phyloP scores from a whole-genome alignment of 73 alveolate species.

The Durusdinium trenchii region DNA sequence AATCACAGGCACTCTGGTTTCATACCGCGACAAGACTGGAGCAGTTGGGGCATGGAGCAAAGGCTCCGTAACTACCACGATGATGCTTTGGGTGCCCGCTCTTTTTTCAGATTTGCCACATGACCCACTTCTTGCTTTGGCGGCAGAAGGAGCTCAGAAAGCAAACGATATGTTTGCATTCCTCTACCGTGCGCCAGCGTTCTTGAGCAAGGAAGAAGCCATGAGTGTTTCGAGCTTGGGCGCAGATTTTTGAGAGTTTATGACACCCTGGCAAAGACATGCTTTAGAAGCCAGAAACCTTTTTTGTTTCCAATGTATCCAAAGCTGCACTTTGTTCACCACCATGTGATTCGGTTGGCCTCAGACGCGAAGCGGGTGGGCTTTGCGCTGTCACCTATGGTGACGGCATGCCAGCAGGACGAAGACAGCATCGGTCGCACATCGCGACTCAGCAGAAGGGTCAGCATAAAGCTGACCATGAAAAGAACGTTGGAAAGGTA shows the following conservation, averaged over 20 bases:
- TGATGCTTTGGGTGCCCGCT: neutral
- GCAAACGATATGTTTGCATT: neutral
- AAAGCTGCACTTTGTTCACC: neutral
- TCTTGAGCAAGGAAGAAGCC: neutral
- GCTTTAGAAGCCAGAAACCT: neutral
- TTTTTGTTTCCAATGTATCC: neutral
- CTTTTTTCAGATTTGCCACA: neutral
- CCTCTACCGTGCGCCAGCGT: neutral
- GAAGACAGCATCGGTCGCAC: neutral
- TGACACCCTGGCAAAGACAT: neutral
- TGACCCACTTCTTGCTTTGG: neutral
- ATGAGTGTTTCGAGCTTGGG: neutral
- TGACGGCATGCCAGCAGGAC: neutral
- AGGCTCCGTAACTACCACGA: constrained; percentile 2
- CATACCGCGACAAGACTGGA: neutral
- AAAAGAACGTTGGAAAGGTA: neutral
- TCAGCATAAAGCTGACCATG: neutral
- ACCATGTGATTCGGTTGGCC: neutral
- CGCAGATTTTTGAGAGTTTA: neutral
- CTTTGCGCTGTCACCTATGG: neutral
- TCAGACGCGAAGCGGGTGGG: neutral
- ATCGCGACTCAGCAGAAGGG: neutral
- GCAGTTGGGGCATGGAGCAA: constrained; percentile 26
- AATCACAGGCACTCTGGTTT: neutral
- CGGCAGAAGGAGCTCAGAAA: neutral